phyloP scores from a whole-genome alignment of 2,329 filamentous ascomycete species.

The Xylariomycetidae sp. region DNA sequence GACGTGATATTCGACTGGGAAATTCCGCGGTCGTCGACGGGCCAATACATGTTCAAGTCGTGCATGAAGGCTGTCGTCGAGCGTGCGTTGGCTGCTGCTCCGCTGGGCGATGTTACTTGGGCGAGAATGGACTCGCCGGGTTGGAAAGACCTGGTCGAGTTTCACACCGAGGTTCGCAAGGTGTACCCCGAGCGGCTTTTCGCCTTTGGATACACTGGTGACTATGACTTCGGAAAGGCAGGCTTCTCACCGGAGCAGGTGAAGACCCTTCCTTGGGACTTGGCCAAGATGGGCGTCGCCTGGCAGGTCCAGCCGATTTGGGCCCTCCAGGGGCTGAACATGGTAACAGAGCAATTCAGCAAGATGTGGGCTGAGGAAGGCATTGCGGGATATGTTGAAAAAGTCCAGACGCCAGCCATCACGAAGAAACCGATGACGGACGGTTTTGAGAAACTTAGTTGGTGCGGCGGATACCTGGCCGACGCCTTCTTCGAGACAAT shows the following conservation, averaged over 20 bases:
- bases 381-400: conserved; percentile 30
- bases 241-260: conserved; percentile 29
- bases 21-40: conserved; percentile 26
- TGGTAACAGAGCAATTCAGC: conserved; percentile 28
- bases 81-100: conserved; percentile 29
- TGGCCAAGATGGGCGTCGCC: conserved; percentile 32
- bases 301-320: conserved; percentile 39
- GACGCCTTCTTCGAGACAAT: conserved; percentile 33
- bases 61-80: conserved; percentile 27
- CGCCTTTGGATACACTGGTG: conserved; percentile 34
- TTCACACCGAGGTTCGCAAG: conserved; percentile 30
- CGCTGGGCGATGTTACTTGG: conserved; percentile 33
- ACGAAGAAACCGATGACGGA: conserved; percentile 21
- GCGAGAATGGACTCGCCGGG: conserved; percentile 29
- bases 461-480: conserved; percentile 30
- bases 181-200: conserved; percentile 32
- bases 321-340: conserved; percentile 30
- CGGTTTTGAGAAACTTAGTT: conserved; percentile 32
- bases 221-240: conserved; percentile 30
- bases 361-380: conserved; percentile 29
- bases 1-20: conserved; percentile 32
- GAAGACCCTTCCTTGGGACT: conserved; percentile 25
- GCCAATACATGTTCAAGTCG: conserved; percentile 31
- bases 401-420: conserved; percentile 21
- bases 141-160: conserved; percentile 32